Conservation (phyloP, 2,329 filamentous ascomycete species). For the Exutisphaerella laricina region DNA sequence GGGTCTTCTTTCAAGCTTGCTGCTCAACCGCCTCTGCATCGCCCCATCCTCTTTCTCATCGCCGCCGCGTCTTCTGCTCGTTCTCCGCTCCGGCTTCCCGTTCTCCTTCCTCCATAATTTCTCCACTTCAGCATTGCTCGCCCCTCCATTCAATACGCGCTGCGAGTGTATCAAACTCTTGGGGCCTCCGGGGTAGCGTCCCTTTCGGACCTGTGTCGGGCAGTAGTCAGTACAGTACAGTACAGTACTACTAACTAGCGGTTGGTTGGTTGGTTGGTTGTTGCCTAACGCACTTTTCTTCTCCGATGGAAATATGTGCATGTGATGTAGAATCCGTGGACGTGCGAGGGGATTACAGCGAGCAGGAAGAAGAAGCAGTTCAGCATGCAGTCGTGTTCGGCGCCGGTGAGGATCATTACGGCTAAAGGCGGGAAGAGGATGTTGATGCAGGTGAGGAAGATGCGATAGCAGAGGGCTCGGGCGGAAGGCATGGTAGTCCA, state of each 20-base stretch:
- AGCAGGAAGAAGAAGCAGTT: constrained; percentile 38
- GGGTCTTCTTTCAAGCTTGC: constrained; percentile 2
- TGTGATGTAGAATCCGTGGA: constrained; percentile 40
- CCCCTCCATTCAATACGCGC: constrained; percentile 36
- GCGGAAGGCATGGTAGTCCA: too few species aligned
- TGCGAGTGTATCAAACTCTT: constrained; percentile 34
- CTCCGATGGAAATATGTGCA: constrained; percentile 38
- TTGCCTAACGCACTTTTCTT: constrained; percentile 26
- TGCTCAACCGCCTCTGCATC: constrained; percentile 4
- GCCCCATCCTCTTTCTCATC: constrained; percentile 1
- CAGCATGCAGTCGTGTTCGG: constrained; percentile 33
- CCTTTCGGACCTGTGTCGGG: constrained; percentile 36
- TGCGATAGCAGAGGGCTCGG: not conserved
- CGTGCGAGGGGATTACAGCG: constrained; percentile 38
- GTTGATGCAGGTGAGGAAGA: constrained; percentile 34
- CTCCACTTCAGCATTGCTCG: constrained; percentile 30
- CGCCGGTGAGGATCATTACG: constrained; percentile 35
- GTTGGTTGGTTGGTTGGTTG: not conserved
- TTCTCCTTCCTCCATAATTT: constrained; percentile 27
- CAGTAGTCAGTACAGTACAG: too few species aligned
- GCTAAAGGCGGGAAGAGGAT: constrained; percentile 38
- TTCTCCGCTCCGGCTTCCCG: constrained; percentile 6
- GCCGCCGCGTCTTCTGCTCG: constrained; percentile 3
- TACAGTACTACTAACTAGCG: too few species aligned
- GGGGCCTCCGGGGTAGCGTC: constrained; percentile 34